Conservation (phyloP, 352 stramenopile genomes). For the Globisporangium okanoganense region DNA sequence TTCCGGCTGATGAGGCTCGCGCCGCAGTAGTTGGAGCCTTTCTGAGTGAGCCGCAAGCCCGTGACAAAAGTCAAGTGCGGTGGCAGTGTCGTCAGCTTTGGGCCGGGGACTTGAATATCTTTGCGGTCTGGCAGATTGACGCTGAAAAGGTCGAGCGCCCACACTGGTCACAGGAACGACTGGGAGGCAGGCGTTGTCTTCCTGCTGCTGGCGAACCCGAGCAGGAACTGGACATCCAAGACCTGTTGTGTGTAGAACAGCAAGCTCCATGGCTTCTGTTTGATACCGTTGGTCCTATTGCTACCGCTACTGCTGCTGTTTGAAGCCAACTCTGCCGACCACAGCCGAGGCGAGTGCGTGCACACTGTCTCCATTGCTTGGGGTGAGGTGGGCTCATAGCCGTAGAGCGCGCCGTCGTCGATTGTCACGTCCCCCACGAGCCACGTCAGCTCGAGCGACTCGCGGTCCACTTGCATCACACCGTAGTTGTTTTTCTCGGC, state of each 20-base stretch:
- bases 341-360: background rate
- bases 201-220: background rate
- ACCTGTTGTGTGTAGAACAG: background rate
- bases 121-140: background rate
- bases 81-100: background rate
- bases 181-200: background rate
- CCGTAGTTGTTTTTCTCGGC: too few species aligned
- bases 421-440: background rate
- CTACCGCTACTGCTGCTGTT: too few species aligned
- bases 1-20: background rate
- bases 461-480: background rate
- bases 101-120: background rate
- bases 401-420: background rate
- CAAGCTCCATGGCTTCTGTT: too few species aligned
- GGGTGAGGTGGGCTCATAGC: background rate
- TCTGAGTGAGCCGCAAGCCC: background rate
- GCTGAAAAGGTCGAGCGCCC: background rate
- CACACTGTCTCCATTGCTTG: background rate
- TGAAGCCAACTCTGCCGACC: too few species aligned
- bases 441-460: background rate
- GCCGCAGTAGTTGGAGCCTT: slow-evolving; percentile 2
- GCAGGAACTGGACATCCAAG: background rate
- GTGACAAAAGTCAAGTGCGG: background rate
- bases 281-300: too few species aligned
- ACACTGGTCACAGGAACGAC: background rate